A percentile compares a stretch with the other conserved stretches of the same genome.
These are phyloP conservation scores for Nemania abortiva DNA, from an alignment of 2,329 filamentous ascomycete genomes.

Conservation along the genomic window DNA sequence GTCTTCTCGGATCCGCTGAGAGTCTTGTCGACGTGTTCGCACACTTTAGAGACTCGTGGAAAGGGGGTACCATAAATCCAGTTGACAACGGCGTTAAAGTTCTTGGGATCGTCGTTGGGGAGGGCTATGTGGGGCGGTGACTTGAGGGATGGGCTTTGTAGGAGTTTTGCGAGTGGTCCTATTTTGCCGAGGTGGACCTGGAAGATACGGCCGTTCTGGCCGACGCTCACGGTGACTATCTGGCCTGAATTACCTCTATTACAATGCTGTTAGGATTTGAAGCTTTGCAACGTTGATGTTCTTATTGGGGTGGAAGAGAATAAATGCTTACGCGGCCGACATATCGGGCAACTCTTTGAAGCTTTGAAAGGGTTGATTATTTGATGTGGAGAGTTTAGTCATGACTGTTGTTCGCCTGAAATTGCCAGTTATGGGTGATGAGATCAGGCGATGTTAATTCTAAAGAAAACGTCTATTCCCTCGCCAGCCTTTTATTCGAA, in stretches of 20 bases:
- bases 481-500: no score
- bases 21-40: not conserved
- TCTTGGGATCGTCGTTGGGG: conserved; percentile 2
- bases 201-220: not conserved
- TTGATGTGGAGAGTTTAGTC: not conserved
- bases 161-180: conserved; percentile 3
- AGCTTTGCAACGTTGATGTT: no score
- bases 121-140: not conserved
- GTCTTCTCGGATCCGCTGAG: not conserved
- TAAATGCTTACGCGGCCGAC: conserved; percentile 9
- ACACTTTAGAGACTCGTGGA: conserved; percentile 5
- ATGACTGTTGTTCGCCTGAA: not conserved
- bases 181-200: conserved; percentile 11
- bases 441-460: no score
- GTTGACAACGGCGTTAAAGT: conserved; percentile 16
- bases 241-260: not conserved
- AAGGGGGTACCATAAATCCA: conserved; percentile 18
- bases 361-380: not conserved
- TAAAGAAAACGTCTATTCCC: no score
- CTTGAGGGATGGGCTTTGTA: not conserved
- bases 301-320: no score
- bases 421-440: not conserved
- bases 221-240: conserved; percentile 12
- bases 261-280: not conserved
- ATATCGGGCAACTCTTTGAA: conserved; percentile 22